Evolutionary conservation across 2,329 filamentous ascomycete species (phyloP).

Genomic region (Pseudogymnoascus sp.): DNA sequence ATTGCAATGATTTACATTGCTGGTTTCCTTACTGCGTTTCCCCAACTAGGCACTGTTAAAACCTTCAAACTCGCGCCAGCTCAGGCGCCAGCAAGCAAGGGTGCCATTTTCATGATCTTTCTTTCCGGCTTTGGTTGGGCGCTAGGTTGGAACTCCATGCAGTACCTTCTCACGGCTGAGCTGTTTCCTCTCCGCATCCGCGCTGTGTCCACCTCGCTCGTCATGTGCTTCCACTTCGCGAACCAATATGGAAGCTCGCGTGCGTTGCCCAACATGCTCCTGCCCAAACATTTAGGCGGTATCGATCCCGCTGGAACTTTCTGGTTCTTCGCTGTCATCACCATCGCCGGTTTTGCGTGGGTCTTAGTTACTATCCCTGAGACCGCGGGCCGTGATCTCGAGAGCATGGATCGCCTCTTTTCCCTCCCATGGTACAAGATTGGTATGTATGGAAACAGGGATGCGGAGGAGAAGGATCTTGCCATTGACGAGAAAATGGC

Average conservation of each 20-base stretch:
- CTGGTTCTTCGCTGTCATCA: constrained; percentile 67
- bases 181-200: too few species aligned
- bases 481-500: too few species aligned
- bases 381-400: constrained; percentile 58
- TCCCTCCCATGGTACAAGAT: constrained; percentile 70
- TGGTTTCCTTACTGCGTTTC: constrained; percentile 56
- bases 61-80: constrained; percentile 63
- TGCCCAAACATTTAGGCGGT: constrained; percentile 41
- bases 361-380: constrained; percentile 69
- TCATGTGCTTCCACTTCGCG: constrained; percentile 48
- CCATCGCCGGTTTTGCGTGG: constrained; percentile 61
- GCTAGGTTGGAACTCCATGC: too few species aligned
- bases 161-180: too few species aligned
- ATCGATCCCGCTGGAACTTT: constrained; percentile 60
- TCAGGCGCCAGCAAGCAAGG: constrained; percentile 67
- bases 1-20: constrained; percentile 59
- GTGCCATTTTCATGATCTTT: constrained; percentile 37
- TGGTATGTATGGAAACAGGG: constrained; percentile 49
- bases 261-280: constrained; percentile 69
- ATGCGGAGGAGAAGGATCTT: constrained; percentile 43
- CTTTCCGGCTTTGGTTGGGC: too few species aligned
- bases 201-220: too few species aligned
- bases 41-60: constrained; percentile 73
- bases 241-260: constrained; percentile 74
- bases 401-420: constrained; percentile 68